Conservation (phyloP, 2,329 filamentous ascomycete species). For the Aulographum hederae region DNA sequence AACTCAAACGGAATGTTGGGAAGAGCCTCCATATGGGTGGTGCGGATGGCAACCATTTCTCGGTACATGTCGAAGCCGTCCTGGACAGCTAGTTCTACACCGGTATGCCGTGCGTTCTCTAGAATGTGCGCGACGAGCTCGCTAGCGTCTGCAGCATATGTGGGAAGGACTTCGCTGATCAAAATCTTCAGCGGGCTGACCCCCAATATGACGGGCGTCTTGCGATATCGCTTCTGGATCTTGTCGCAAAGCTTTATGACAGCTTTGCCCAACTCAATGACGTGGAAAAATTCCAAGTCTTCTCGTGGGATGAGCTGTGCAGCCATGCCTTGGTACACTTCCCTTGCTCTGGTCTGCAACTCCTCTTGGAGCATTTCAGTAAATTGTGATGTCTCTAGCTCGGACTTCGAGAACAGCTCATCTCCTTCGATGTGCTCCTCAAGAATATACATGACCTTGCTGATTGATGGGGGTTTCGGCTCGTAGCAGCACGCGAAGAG, state of each 20-base stretch:
- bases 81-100: constrained; percentile 63
- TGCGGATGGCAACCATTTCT: constrained; percentile 68
- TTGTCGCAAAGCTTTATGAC: constrained; percentile 73
- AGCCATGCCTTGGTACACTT: constrained; percentile 65
- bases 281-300: constrained; percentile 78
- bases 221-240: constrained; percentile 82
- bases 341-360: constrained; percentile 53
- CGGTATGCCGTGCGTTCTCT: constrained; percentile 47
- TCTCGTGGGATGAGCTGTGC: constrained; percentile 67
- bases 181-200: constrained; percentile 51
- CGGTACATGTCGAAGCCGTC: constrained; percentile 91
- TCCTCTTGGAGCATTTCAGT: constrained; percentile 52
- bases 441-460: constrained; percentile 61
- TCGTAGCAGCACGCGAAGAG: constrained; percentile 81
- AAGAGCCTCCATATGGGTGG: constrained; percentile 39
- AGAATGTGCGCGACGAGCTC: constrained; percentile 73
- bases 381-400: constrained; percentile 55
- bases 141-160: constrained; percentile 75
- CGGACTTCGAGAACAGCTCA: constrained; percentile 47
- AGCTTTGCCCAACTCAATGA: constrained; percentile 72
- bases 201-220: constrained; percentile 75
- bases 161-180: constrained; percentile 68
- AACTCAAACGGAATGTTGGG: constrained; percentile 50
- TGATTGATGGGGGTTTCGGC: constrained; percentile 65
- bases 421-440: constrained; percentile 70